phyloP scores from a whole-genome alignment of 2,329 filamentous ascomycete species.

The Beauveria rudraprayagi region DNA sequence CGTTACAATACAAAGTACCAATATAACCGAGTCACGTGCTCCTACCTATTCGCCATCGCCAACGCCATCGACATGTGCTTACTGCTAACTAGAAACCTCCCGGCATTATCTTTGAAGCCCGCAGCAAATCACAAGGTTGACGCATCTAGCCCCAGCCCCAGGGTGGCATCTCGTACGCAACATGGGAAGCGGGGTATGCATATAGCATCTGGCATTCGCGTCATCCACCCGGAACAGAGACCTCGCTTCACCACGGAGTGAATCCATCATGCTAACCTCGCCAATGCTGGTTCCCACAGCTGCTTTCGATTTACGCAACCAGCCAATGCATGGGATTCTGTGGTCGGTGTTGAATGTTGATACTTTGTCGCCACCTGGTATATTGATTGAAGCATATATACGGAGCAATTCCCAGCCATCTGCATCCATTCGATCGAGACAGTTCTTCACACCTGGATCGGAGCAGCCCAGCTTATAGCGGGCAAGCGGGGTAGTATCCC shows the following conservation, averaged over 20 bases:
- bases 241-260: no score
- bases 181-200: not conserved
- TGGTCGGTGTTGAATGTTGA: no score
- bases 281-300: not conserved
- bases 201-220: not conserved
- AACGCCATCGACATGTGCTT: conserved; percentile 4
- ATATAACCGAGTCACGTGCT: conserved; percentile 5
- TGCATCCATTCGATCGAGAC: not conserved
- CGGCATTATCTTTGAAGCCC: not conserved
- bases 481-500: not conserved
- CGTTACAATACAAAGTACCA: not conserved
- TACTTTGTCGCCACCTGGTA: not conserved
- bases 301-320: not conserved
- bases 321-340: no score
- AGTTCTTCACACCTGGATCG: not conserved
- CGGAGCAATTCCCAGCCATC: not conserved
- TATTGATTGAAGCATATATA: not conserved
- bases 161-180: not conserved
- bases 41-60: not conserved
- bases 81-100: not conserved
- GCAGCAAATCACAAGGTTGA: not conserved
- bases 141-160: not conserved
- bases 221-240: not conserved
- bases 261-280: no score
- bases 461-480: not conserved